These are phyloP conservation scores for Raphanus hybrid DNA, from an alignment of 441 rosid species.

Conservation along the genomic window DNA sequence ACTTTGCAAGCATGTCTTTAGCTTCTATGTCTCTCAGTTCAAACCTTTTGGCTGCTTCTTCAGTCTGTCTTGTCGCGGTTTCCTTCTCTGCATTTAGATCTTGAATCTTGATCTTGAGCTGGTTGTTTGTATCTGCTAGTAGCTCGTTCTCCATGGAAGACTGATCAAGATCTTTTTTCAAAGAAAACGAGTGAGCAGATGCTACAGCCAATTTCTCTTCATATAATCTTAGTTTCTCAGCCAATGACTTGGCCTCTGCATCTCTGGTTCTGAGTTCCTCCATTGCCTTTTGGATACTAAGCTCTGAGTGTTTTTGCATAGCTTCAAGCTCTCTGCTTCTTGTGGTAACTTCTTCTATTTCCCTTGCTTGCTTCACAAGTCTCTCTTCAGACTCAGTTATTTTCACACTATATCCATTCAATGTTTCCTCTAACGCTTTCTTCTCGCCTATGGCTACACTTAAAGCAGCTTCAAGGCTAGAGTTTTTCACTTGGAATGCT, in stretches of 20 bases:
- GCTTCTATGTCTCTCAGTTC: slow-evolving; percentile 2
- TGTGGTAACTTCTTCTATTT: slow-evolving; percentile 54
- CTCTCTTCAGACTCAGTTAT: slow-evolving; percentile 49
- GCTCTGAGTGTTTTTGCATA: slow-evolving; percentile 54
- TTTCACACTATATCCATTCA: not conserved
- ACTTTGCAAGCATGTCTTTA: slow-evolving; percentile 57
- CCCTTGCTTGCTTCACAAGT: slow-evolving; percentile 59
- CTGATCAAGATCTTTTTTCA: slow-evolving; percentile 72
- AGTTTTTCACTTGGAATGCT: slow-evolving; percentile 56
- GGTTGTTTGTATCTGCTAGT: slow-evolving; percentile 68
- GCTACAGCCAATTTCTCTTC: slow-evolving; percentile 56
- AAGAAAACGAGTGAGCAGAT: slow-evolving; percentile 46
- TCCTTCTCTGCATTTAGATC: slow-evolving; percentile 57
- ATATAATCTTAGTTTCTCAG: slow-evolving; percentile 49
- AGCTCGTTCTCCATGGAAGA: slow-evolving; percentile 64
- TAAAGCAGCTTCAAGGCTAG: slow-evolving; percentile 68
- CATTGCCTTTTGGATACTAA: slow-evolving; percentile 3
- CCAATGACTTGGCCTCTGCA: slow-evolving; percentile 52
- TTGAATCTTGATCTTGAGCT: slow-evolving; percentile 68
- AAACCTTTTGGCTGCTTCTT: not conserved
- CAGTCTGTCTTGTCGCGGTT: slow-evolving; percentile 4
- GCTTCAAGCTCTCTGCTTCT: slow-evolving; percentile 66
- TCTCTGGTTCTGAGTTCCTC: slow-evolving; percentile 51
- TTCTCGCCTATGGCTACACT: slow-evolving; percentile 46
- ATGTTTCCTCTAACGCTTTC: not conserved